Evolutionary conservation across 179 eudicot genomes (phyloP), one percentile per base, ranked within the genome.

Genomic region (Sideroxylon spinosum): DNA sequence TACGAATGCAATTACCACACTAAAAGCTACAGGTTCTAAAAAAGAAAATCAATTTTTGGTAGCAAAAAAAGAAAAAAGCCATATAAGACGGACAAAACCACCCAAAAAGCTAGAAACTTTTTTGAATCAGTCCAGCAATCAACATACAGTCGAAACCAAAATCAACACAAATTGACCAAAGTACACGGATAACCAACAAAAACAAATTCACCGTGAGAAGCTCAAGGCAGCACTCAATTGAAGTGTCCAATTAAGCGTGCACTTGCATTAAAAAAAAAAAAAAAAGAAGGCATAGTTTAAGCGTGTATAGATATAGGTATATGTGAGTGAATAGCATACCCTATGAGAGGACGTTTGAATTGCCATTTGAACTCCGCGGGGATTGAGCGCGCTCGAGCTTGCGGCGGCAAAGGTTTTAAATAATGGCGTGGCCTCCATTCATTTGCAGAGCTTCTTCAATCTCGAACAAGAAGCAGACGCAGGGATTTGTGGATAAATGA

Each of bases 321-420:
- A 63, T 48, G 25, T 0, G 32, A 11, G 16, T 2, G 25, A 37
- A 5, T 13, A 9, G 22, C 48, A 14, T 74, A 80, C 78, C 73
- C 60, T 49, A 19, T 62, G 73, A 14, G 82, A 80, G 60, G 82
- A 80, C 49, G 79, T 46, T 67, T 23, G 78, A 29, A 60, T 68
- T 23, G 79, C 75, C 79, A 75, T 80, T 49, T 16, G 56, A 26
- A 53, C 28, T 19, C 44, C 28, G 60, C n/a, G 14, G n/a, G 55
- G 55, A n/a, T 14, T 23, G 48, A 69, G 63, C 20, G 22, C 70
- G 11, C 25, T 2, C 49, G 48, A 22, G 67, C 62, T 76, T 56
- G 52, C 29, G 26, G 17, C 71, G 17, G 49, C 69, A 19, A 76
- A 55, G 29, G 11, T 1, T 9, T 72, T 53, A 19, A 28, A 55